Conservation (phyloP, 1,139 yeast species). For the Yarrowia galli region DNA sequence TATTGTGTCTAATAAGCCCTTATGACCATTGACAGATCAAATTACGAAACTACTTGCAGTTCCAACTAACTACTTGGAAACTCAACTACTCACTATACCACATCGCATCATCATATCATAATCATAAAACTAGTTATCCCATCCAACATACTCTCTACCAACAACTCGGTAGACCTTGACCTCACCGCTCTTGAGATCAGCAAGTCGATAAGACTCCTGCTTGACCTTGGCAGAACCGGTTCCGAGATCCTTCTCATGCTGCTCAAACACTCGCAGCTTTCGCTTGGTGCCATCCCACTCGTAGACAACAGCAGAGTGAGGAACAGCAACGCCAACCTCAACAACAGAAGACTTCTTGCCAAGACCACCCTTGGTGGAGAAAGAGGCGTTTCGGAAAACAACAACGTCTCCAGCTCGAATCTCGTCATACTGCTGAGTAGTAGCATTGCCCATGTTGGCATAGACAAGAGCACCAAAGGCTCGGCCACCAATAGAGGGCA, state of each 20-base stretch:
- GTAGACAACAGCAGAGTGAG: constrained; percentile 57
- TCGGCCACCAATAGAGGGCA: constrained; percentile 69
- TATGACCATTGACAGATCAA: too few relatives aligned
- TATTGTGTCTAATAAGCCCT: too few relatives aligned
- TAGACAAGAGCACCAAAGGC: constrained; percentile 79
- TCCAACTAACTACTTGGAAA: too few relatives aligned
- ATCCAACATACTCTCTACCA: constrained; percentile 67
- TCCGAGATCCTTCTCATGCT: constrained; percentile 50
- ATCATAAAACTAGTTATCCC: constrained; percentile 52
- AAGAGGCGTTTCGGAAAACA: constrained; percentile 75
- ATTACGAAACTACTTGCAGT: too few relatives aligned
- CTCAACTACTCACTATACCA: too few relatives aligned
- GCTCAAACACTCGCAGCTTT: constrained; percentile 76
- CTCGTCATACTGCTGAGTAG: constrained; percentile 65
- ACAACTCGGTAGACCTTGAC: constrained; percentile 78
- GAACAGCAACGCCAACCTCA: constrained; percentile 56
- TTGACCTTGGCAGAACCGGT: constrained; percentile 59
- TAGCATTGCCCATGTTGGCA: constrained; percentile 64
- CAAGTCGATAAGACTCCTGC: constrained; percentile 68
- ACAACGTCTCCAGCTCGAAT: constrained; percentile 84
- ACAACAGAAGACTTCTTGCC: constrained; percentile 57
- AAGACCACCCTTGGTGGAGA: constrained; percentile 66
- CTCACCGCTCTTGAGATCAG: constrained; percentile 80
- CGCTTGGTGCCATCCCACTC: constrained; percentile 79
- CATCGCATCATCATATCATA: constrained; percentile 9